Base-by-base conservation (phyloP, 192 early-diverging fungal species). In the Backusella luteola region DNA sequence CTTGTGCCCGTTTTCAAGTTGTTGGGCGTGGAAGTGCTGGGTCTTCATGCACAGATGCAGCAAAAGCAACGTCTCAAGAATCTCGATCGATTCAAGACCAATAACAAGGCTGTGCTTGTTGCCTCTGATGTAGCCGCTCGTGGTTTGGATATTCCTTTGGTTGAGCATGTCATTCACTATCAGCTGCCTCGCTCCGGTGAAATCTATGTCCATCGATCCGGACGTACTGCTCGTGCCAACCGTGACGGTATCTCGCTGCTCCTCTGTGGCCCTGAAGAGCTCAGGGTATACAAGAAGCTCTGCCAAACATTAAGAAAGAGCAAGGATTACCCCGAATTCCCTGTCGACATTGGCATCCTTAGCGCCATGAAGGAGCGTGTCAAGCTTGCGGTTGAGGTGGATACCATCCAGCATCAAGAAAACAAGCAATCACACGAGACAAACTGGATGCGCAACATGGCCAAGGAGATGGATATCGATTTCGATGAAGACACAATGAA, bases 51-150 rank as follows among this genome's bases (percentile, higher is more conserved):
- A 6, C 94, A 98, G 83, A 95, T 99, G 94, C 95, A 99, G 83
- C 96, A 98, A 85, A 89, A 93, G 21, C 95, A 97, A 84, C 90
- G 97, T 23, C 87, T 99, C 38, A 97, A 96, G 83, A 96, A 93
- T 81, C 82, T 99, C 59, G 97, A 99, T 56, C 76, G 93, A 79
- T 91, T 98, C 86, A 91, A 91, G 49, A 84, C 89, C 8, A 89
- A 90, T 21, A 67, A 83, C 4, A 87, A 89, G 67, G 92, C 94
- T 1, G 91, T 99, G 0, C 86, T 99, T 77, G 89, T 99, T 46
- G 94, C 96, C n/a, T 93, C 92, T 34, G 97, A 99, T 83, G 97
- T 99, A 29, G 97, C 97, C 3, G 95, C 96, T 0, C 92, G 97
- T 72, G 97, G 97, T 63, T 83, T 99, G 72, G 97, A 99, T 86